These are phyloP conservation scores for Cyclotella baltica DNA, from an alignment of 108 stramenopile genomes.

Conservation along the genomic window DNA sequence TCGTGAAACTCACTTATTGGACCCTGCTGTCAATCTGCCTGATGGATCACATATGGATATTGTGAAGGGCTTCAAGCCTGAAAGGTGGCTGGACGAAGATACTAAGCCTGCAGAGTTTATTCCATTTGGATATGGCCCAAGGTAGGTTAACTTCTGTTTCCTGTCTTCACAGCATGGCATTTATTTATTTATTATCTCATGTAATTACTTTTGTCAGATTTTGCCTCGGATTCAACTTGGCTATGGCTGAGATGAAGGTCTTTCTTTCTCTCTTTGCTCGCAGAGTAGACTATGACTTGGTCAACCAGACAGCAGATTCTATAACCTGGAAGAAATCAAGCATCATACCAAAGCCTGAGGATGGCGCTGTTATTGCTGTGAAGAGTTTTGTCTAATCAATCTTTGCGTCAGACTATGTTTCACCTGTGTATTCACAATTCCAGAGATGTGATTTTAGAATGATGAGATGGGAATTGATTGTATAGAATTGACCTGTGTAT, in stretches of 20 bases:
- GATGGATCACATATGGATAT: conserved; percentile 61
- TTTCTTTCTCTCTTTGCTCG: conserved; percentile 69
- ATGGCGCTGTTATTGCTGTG: conserved; percentile 35
- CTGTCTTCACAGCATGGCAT: neutral
- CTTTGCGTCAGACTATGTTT: no score
- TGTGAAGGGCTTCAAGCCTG: conserved; percentile 52
- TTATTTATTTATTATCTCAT: neutral
- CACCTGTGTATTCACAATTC: no score
- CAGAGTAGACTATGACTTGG: conserved; percentile 46
- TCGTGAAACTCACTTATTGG: conserved; percentile 45
- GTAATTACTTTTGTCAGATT: conserved; percentile 8
- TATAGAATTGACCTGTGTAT: no score
- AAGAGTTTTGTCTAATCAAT: conserved; percentile 24
- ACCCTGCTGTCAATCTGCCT: conserved; percentile 32
- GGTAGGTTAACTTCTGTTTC: neutral
- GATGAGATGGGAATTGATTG: no score
- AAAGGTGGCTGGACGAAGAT: conserved; percentile 47
- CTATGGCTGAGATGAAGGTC: no score
- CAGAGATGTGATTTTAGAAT: no score
- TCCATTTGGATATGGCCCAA: conserved; percentile 59
- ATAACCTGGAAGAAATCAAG: conserved; percentile 40
- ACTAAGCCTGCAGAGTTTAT: conserved; percentile 55
- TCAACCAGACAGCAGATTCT: conserved; percentile 31
- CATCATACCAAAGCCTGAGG: conserved; percentile 45
- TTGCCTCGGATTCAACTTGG: conserved; percentile 61